Evolutionary conservation across 75 land plant species (phyloP).

Genomic region (Sequoiadendron giganteum): DNA sequence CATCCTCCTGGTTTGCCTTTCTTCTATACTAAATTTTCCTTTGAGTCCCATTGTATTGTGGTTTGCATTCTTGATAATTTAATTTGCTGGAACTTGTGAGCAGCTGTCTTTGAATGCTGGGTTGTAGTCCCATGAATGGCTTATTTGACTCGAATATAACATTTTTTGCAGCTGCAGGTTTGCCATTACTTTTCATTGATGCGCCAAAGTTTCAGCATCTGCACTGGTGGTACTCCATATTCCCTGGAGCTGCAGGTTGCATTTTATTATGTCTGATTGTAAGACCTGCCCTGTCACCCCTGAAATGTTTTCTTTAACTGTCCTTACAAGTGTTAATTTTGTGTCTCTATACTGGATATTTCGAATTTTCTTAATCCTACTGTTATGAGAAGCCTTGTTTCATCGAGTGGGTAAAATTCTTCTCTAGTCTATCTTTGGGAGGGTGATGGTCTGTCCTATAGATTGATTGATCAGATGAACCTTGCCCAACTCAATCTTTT

Average conservation of each 20-base stretch:
- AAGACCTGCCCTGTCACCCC: slow-evolving; percentile 18
- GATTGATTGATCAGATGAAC: too few species aligned
- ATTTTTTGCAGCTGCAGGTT: slow-evolving; percentile 64
- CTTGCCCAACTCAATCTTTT: too few species aligned
- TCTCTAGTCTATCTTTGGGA: not conserved
- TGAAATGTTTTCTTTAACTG: not conserved
- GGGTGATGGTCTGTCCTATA: too few species aligned
- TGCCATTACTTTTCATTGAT: slow-evolving; percentile 85
- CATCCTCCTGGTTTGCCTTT: slow-evolving; percentile 77
- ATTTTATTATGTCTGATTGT: slow-evolving; percentile 68
- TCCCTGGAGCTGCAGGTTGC: slow-evolving; percentile 82
- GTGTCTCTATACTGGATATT: not conserved
- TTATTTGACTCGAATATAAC: not conserved
- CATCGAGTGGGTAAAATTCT: not conserved
- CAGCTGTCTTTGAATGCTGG: not conserved
- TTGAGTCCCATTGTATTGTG: not conserved
- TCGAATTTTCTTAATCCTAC: not conserved
- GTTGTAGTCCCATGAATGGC: not conserved
- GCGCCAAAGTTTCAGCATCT: slow-evolving; percentile 68
- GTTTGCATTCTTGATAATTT: not conserved
- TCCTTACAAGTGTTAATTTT: not conserved
- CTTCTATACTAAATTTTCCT: not conserved
- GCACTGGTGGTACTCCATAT: slow-evolving; percentile 69
- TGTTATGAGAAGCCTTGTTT: not conserved
- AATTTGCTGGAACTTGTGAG: not conserved